phyloP scores from a whole-genome alignment of 179 eudicot genomes.

The Nepenthes alata region DNA sequence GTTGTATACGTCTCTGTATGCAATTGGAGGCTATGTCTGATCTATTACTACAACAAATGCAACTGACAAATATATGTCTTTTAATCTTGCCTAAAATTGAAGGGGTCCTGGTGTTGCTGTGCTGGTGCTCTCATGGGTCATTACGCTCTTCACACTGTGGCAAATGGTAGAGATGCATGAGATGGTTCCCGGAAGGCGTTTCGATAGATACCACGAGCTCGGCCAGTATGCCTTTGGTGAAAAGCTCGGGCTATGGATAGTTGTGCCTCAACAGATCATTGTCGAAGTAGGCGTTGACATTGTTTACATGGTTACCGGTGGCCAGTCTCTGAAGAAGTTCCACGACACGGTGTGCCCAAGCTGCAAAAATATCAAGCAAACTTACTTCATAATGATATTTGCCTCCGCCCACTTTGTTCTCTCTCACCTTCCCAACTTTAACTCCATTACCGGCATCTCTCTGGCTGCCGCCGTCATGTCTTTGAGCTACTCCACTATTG shows the following conservation, averaged over 20 bases:
- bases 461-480: slow-evolving; percentile 20
- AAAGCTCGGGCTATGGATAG: background rate
- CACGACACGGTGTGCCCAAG: slow-evolving; percentile 2
- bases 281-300: slow-evolving; percentile 12
- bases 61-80: background rate
- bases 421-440: slow-evolving; percentile 1
- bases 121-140: background rate
- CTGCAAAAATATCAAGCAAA: slow-evolving; percentile 6
- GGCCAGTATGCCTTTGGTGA: slow-evolving; percentile 1
- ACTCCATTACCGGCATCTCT: slow-evolving; percentile 12
- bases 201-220: slow-evolving; percentile 1
- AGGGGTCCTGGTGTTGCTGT: background rate
- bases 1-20: background rate
- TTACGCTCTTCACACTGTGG: background rate
- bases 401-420: slow-evolving; percentile 1
- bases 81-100: no score
- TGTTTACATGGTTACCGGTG: slow-evolving; percentile 19
- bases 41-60: background rate
- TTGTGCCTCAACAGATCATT: background rate
- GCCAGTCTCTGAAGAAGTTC: slow-evolving; percentile 12
- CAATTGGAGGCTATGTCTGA: background rate
- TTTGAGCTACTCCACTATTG: slow-evolving; percentile 6
- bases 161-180: slow-evolving; percentile 2
- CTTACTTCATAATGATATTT: slow-evolving; percentile 6
- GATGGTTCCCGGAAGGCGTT: background rate